Conservation (phyloP, 140 eudicot genomes). For the Anethum foeniculum region DNA sequence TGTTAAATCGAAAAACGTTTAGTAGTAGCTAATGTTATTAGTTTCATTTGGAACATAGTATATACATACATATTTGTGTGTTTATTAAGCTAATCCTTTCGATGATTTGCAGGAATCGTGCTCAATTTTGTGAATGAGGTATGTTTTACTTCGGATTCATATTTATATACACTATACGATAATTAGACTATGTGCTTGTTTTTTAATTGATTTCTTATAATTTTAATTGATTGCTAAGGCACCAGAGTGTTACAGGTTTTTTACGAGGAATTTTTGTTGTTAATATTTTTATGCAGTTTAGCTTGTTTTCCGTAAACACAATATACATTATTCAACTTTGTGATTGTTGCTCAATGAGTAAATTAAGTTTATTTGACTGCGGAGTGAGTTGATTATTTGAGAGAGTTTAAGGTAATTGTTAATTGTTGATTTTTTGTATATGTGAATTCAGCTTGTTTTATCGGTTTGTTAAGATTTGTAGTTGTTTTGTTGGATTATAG, state of each 20-base stretch:
- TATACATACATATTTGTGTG: neutral
- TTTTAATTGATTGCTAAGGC: too few relatives aligned
- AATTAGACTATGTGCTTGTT: neutral
- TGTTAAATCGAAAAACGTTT: neutral
- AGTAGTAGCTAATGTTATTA: neutral
- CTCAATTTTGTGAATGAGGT: constrained; percentile 98
- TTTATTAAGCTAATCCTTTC: neutral
- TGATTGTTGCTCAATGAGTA: neutral
- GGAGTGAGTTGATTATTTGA: neutral
- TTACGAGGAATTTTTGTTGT: too few relatives aligned
- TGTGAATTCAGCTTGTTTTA: neutral
- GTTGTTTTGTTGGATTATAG: neutral
- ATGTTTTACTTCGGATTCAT: neutral
- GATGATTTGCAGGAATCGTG: constrained; percentile 63
- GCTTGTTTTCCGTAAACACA: too few relatives aligned
- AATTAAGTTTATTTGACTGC: neutral
- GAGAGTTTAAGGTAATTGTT: neutral
- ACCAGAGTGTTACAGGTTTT: too few relatives aligned
- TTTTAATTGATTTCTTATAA: neutral
- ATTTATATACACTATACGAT: neutral
- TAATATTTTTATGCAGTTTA: too few relatives aligned
- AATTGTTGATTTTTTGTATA: neutral
- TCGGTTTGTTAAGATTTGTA: too few relatives aligned
- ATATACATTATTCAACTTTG: neutral
- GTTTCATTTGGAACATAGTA: neutral